Percentiles rank a stretch among this genome's conserved stretches.
Conservation (phyloP, 1,284 basidiomycete genomes). For the Cryptococcus maquisensis region DNA sequence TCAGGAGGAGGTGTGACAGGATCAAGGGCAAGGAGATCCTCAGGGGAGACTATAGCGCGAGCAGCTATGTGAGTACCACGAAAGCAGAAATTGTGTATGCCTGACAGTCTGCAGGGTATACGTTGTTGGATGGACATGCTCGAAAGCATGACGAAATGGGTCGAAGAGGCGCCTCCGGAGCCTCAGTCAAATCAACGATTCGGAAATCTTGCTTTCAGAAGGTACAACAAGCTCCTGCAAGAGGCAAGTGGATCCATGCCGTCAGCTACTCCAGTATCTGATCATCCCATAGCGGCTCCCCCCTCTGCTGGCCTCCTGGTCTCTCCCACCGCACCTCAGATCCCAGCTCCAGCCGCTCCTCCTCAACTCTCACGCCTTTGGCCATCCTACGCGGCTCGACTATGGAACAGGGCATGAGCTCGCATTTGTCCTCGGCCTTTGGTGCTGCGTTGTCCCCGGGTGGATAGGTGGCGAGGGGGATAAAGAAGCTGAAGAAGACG, state of each 20-base stretch:
- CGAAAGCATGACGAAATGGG: constrained; percentile 69
- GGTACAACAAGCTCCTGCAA: constrained; percentile 76
- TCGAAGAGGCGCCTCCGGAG: constrained; percentile 73
- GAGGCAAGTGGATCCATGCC: constrained; percentile 54
- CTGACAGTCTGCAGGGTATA: constrained; percentile 11
- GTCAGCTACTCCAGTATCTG: neutral
- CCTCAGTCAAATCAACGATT: constrained; percentile 77
- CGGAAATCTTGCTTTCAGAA: constrained; percentile 87
- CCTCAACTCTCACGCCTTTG: constrained; percentile 61
- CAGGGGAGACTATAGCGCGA: constrained; percentile 15
- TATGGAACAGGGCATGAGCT: constrained; percentile 97
- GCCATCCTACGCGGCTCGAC: constrained; percentile 86
- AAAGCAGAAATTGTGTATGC: constrained; percentile 16
- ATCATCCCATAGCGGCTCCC: constrained; percentile 56
- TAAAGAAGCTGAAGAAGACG: constrained; percentile 42
- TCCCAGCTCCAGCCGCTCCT: constrained; percentile 62
- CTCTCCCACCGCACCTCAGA: constrained; percentile 54
- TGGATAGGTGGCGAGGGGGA: constrained; percentile 27
- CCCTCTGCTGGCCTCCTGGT: constrained; percentile 54
- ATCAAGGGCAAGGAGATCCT: constrained; percentile 58
- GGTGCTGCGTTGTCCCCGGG: constrained; percentile 38
- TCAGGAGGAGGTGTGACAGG: constrained; percentile 66
- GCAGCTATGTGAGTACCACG: constrained; percentile 44
- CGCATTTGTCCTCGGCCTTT: constrained; percentile 75
- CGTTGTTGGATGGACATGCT: constrained; percentile 57